Evolutionary conservation across 2,329 filamentous ascomycete genomes (phyloP).

Genomic region (Cryphonectria parasitica): DNA sequence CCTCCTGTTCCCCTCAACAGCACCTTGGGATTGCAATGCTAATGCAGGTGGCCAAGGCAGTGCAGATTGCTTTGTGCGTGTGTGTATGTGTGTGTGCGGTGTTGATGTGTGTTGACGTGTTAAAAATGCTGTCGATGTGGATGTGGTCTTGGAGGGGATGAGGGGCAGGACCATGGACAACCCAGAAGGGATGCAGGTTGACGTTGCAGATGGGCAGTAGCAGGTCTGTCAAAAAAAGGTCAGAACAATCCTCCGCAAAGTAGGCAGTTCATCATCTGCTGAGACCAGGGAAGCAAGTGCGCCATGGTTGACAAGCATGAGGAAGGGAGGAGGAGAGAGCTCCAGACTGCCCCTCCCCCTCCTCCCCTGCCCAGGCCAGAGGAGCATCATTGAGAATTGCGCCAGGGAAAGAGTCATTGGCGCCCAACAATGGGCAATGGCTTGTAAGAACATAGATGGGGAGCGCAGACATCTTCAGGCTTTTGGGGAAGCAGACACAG

Average conservation of each 20-base stretch:
- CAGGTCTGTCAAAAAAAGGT: background rate
- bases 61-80: background rate
- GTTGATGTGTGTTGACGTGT: background rate
- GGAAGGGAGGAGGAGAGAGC: constrained; percentile 2
- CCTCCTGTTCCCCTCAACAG: constrained; percentile 1
- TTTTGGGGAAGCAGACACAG: background rate
- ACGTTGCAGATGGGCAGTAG: background rate
- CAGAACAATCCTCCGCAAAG: background rate
- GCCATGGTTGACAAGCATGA: background rate
- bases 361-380: constrained; percentile 13
- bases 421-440: background rate
- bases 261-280: background rate
- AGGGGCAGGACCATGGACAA: constrained; percentile 8
- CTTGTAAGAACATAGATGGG: background rate
- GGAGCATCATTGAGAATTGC: constrained; percentile 12
- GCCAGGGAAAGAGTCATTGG: constrained; percentile 25
- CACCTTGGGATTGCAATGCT: background rate
- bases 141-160: background rate
- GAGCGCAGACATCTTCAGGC: background rate
- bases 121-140: background rate
- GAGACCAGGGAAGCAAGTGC: background rate
- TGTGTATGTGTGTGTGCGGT: background rate
- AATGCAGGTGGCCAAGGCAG: constrained; percentile 1
- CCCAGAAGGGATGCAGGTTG: constrained; percentile 8
- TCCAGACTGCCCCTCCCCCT: constrained; percentile 18